These are phyloP conservation scores for Rubia balearica DNA, from an alignment of 305 asterid species.

Conservation along the genomic window DNA sequence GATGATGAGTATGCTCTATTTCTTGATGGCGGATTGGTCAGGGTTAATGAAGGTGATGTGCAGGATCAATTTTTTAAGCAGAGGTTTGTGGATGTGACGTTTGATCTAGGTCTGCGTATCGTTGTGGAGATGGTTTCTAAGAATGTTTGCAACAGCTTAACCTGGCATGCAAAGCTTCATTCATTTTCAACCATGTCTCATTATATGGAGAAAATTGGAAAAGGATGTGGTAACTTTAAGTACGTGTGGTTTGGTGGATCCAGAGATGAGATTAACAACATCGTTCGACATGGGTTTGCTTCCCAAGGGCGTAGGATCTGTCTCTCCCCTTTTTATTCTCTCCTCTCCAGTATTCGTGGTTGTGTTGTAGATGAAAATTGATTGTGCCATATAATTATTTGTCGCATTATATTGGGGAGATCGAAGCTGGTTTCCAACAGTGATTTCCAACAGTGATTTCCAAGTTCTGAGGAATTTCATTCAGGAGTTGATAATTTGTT, in stretches of 20 bases:
- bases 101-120: slow-evolving; percentile 22
- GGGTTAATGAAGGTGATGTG: slow-evolving; percentile 26
- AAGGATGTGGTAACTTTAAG: slow-evolving; percentile 45
- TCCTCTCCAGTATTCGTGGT: slow-evolving; percentile 28
- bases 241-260: slow-evolving; percentile 76
- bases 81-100: slow-evolving; percentile 33
- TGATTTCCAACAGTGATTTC: slow-evolving; percentile 45
- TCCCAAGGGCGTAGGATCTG: slow-evolving; percentile 31
- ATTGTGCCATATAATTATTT: slow-evolving; percentile 39
- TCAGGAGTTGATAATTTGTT: slow-evolving; percentile 40
- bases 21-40: slow-evolving; percentile 10
- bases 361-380: slow-evolving; percentile 31
- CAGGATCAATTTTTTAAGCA: slow-evolving; percentile 26
- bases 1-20: slow-evolving; percentile 47
- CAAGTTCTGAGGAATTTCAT: slow-evolving; percentile 48
- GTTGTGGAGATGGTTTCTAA: slow-evolving; percentile 35
- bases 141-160: slow-evolving; percentile 20
- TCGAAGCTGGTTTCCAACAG: slow-evolving; percentile 39
- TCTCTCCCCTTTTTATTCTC: slow-evolving; percentile 46
- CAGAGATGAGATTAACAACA: slow-evolving; percentile 31
- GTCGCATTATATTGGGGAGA: slow-evolving; percentile 69
- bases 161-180: slow-evolving; percentile 37
- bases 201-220: slow-evolving; percentile 33
- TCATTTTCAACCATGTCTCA: slow-evolving; percentile 28
- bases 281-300: slow-evolving; percentile 46